A percentile compares a stretch with the other conserved stretches of the same genome.
These are phyloP conservation scores for Wallacemonas collosoma DNA, from an alignment of 208 protist genomes.

Conservation along the genomic window DNA sequence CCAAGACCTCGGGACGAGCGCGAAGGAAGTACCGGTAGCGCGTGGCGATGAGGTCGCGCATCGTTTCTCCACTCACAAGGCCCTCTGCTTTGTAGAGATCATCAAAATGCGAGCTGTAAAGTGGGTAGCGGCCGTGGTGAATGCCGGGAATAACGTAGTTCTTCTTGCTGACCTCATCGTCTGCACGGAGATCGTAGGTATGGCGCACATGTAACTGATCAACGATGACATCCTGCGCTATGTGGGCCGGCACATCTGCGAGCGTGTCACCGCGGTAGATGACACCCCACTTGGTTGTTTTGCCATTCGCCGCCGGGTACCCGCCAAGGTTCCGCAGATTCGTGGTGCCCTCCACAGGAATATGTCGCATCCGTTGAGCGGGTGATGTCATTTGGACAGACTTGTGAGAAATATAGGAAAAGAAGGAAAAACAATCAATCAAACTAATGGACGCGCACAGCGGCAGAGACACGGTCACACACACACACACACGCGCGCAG, in stretches of 20 bases:
- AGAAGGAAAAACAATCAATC: conserved; percentile 1
- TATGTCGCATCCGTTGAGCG: conserved; percentile 25
- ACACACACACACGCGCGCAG: not conserved
- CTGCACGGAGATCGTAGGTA: conserved; percentile 37
- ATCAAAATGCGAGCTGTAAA: conserved; percentile 21
- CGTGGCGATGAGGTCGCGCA: conserved; percentile 18
- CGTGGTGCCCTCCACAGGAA: conserved; percentile 32
- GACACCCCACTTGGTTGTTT: conserved; percentile 40
- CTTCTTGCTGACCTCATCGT: conserved; percentile 31
- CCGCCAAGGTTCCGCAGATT: conserved; percentile 55
- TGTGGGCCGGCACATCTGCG: conserved; percentile 22
- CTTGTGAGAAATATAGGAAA: conserved; percentile 8
- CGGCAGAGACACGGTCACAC: not conserved
- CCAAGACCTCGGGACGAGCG: conserved; percentile 9
- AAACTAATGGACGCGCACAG: not conserved
- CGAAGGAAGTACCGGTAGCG: conserved; percentile 26
- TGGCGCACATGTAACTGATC: conserved; percentile 37
- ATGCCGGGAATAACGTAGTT: conserved; percentile 34
- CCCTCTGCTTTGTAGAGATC: conserved; percentile 19
- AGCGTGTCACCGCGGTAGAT: conserved; percentile 50
- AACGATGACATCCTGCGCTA: conserved; percentile 30
- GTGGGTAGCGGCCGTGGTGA: conserved; percentile 6
- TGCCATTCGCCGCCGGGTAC: conserved; percentile 32
- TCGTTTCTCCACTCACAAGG: conserved; percentile 14
- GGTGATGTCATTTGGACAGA: not conserved